Percentiles rank a stretch among this genome's conserved stretches.
These are phyloP conservation scores for Neonothopanus nambi DNA, from an alignment of 1,284 basidiomycete genomes.

Conservation along the genomic window DNA sequence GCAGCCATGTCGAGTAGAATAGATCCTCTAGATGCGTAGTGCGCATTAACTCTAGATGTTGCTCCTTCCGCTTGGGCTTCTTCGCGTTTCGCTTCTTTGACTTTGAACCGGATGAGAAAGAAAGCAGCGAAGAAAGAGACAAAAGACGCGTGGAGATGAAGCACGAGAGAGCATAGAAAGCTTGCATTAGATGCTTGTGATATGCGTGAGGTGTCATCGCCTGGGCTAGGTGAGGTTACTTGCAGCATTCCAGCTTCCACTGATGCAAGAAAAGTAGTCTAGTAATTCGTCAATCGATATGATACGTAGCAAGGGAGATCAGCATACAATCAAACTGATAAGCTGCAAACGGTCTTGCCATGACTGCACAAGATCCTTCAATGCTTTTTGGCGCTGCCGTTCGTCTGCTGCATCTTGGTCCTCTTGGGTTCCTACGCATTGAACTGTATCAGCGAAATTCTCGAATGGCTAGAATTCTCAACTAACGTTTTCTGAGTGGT, in stretches of 20 bases:
- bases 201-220: constrained; percentile 19
- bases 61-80: constrained; percentile 29
- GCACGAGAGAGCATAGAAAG: constrained; percentile 49
- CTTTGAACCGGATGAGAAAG: constrained; percentile 54
- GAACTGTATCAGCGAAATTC: background rate
- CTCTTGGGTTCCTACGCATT: constrained; percentile 42
- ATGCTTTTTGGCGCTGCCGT: constrained; percentile 41
- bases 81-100: constrained; percentile 49
- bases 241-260: constrained; percentile 54
- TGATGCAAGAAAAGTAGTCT: constrained; percentile 67
- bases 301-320: background rate
- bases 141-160: constrained; percentile 58
- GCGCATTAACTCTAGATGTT: background rate
- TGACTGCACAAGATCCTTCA: constrained; percentile 51
- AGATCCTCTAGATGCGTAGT: constrained; percentile 17
- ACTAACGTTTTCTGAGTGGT: background rate
- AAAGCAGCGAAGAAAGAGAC: constrained; percentile 60
- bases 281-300: constrained; percentile 1
- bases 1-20: constrained; percentile 22
- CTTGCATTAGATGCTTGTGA: constrained; percentile 41
- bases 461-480: background rate
- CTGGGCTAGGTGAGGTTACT: constrained; percentile 34
- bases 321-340: constrained; percentile 56
- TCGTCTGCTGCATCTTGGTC: constrained; percentile 50
- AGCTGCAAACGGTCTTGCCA: constrained; percentile 64